A percentile compares a stretch with the other conserved stretches of the same genome.
phyloP scores from a whole-genome alignment of 2,329 filamentous ascomycete genomes.

The Botryotinia narcissicola region DNA sequence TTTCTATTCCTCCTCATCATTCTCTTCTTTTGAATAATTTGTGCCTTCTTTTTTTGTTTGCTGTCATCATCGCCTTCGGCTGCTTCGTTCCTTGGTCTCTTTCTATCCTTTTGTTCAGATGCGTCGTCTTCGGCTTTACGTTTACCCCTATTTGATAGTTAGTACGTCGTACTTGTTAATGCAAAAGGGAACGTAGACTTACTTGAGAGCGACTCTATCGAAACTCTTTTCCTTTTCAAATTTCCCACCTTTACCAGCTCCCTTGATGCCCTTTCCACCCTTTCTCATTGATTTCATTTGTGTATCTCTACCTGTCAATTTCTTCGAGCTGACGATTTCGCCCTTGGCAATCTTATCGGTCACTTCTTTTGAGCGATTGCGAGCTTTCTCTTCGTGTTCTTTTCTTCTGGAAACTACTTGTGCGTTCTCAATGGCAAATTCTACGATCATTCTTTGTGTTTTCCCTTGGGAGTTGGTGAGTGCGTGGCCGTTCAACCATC shows the following conservation, averaged over 20 bases:
- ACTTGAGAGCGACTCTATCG: slow-evolving; percentile 26
- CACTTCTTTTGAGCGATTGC: slow-evolving; percentile 42
- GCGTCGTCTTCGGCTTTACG: slow-evolving; percentile 21
- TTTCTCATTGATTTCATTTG: slow-evolving; percentile 41
- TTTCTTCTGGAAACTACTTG: slow-evolving; percentile 84
- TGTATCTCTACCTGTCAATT: slow-evolving; percentile 33
- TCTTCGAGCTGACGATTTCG: slow-evolving; percentile 37
- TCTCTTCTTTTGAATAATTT: slow-evolving; percentile 83
- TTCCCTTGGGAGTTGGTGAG: slow-evolving; percentile 63
- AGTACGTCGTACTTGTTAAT: not conserved
- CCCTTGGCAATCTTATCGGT: slow-evolving; percentile 37
- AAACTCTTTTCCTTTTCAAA: slow-evolving; percentile 29
- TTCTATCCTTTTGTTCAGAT: slow-evolving; percentile 15
- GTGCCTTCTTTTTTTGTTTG: slow-evolving; percentile 61
- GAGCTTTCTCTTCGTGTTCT: slow-evolving; percentile 58
- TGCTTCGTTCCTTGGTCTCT: slow-evolving; percentile 16
- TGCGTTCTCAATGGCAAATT: slow-evolving; percentile 97
- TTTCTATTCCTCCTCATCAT: slow-evolving; percentile 63
- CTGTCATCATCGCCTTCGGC: slow-evolving; percentile 48
- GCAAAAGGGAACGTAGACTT: not conserved
- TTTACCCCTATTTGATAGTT: slow-evolving; percentile 18
- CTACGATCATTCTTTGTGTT: slow-evolving; percentile 86
- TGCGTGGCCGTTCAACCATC: slow-evolving; percentile 83
- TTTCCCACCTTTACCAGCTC: slow-evolving; percentile 26
- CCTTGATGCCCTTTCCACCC: slow-evolving; percentile 35